phyloP scores from a whole-genome alignment of 169 alveolate species.

The Amoebophrya sp. region DNA sequence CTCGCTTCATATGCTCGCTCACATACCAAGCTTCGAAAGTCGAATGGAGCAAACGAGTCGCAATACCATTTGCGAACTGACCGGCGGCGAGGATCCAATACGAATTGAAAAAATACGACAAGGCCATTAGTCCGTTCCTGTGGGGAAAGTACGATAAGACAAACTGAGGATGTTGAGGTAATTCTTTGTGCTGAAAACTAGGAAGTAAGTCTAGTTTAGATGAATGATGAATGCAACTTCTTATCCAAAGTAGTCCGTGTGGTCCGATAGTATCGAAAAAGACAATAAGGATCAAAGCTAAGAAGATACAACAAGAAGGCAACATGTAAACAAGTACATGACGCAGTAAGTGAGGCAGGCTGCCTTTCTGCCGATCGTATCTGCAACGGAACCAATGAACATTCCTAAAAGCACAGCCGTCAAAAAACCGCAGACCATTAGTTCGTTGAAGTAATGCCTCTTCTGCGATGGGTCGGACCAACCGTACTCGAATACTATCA shows the following conservation, averaged over 20 bases:
- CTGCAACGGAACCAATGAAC: neutral
- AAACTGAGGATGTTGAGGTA: too few species aligned
- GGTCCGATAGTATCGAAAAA: too few species aligned
- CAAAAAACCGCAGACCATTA: neutral
- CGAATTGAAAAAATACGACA: neutral
- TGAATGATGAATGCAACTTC: too few species aligned
- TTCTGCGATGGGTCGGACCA: neutral
- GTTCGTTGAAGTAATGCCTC: neutral
- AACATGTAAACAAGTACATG: neutral
- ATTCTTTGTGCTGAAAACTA: too few species aligned
- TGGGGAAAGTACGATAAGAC: too few species aligned
- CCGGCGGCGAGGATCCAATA: neutral
- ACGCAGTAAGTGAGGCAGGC: slow-evolving; percentile 8
- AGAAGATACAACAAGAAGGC: neutral
- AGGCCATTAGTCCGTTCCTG: neutral
- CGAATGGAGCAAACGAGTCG: neutral
- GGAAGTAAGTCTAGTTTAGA: too few species aligned
- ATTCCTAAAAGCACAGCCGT: neutral
- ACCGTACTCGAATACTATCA: neutral
- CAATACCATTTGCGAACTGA: neutral
- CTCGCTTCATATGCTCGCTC: neutral
- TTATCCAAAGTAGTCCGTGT: too few species aligned
- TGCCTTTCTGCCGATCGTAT: neutral
- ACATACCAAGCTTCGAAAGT: neutral
- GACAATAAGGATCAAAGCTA: neutral